These are phyloP conservation scores for Mrakia frigida DNA, from an alignment of 768 basidiomycete genomes.

Conservation along the genomic window DNA sequence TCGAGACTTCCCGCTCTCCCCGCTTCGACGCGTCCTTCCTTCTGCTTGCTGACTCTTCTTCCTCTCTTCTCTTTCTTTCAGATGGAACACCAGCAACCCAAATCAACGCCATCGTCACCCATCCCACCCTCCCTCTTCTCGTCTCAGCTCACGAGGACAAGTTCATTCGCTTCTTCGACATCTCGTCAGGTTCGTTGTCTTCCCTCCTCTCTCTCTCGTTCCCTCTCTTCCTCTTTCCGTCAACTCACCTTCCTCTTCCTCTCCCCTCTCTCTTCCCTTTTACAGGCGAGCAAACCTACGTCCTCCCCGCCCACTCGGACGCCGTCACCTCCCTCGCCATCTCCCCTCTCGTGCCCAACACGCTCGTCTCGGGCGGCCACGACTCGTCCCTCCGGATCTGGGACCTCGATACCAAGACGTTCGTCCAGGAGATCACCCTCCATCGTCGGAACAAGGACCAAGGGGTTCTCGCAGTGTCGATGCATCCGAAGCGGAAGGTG, in stretches of 20 bases:
- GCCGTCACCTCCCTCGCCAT: slow-evolving; percentile 86
- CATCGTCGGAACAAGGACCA: slow-evolving; percentile 87
- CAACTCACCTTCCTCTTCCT: not conserved
- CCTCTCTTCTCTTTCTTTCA: slow-evolving; percentile 37
- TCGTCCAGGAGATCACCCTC: slow-evolving; percentile 76
- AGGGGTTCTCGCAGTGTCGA: slow-evolving; percentile 82
- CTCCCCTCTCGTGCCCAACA: slow-evolving; percentile 17
- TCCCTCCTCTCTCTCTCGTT: not conserved
- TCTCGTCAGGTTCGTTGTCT: slow-evolving; percentile 64
- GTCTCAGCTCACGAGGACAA: slow-evolving; percentile 93
- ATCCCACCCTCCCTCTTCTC: slow-evolving; percentile 81
- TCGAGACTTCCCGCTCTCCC: not conserved
- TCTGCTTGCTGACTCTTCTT: not conserved
- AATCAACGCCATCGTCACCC: slow-evolving; percentile 78
- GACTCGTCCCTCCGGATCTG: slow-evolving; percentile 94
- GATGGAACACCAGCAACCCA: slow-evolving; percentile 73
- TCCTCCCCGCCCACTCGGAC: slow-evolving; percentile 84
- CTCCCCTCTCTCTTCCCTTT: slow-evolving; percentile 5
- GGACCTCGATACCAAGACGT: slow-evolving; percentile 68
- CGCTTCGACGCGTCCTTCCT: not conserved
- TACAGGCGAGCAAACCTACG: slow-evolving; percentile 76
- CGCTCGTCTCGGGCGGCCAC: slow-evolving; percentile 81
- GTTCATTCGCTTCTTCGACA: slow-evolving; percentile 82
- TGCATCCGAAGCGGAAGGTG: slow-evolving; percentile 74
- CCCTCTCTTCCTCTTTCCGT: not conserved